phyloP scores from a whole-genome alignment of 1,284 basidiomycete genomes.

The Veloboletus limbatus region DNA sequence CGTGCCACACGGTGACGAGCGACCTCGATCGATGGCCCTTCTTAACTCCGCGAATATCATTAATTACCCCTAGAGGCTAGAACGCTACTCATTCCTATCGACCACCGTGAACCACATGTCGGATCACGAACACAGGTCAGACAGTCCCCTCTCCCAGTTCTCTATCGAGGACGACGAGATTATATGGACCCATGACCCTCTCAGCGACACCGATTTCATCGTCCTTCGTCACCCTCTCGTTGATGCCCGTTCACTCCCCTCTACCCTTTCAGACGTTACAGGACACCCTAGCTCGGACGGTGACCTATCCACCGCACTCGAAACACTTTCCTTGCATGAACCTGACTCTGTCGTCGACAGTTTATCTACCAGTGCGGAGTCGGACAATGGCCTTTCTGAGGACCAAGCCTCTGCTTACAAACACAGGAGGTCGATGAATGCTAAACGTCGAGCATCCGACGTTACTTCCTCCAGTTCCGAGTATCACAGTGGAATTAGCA shows the following conservation, averaged over 20 bases:
- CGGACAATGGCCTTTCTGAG: constrained; percentile 2
- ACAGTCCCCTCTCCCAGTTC: constrained; percentile 11
- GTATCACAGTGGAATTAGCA: constrained; percentile 8
- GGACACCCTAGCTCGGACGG: constrained; percentile 10
- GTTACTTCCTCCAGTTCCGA: constrained; percentile 8
- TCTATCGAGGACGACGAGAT: constrained; percentile 27
- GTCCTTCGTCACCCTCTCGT: constrained; percentile 25
- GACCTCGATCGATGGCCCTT: constrained; percentile 6
- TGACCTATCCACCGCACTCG: constrained; percentile 13
- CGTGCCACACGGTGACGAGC: constrained; percentile 12
- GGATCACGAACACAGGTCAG: constrained; percentile 7
- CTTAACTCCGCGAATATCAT: constrained; percentile 27
- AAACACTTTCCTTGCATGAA: constrained; percentile 16
- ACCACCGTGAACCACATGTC: constrained; percentile 19
- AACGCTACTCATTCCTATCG: too few species aligned
- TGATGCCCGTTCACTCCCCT: constrained; percentile 15
- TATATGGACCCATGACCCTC: constrained; percentile 20
- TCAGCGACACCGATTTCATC: constrained; percentile 29
- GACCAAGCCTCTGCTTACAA: background rate
- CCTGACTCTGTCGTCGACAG: constrained; percentile 5
- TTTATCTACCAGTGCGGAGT: constrained; percentile 9
- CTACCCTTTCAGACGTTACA: constrained; percentile 12
- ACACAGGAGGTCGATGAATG: constrained; percentile 1
- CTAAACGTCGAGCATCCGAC: constrained; percentile 2
- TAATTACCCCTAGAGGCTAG: constrained; percentile 1